Conservation (phyloP, 768 basidiomycete genomes). For the Fibroporia radiculosa region DNA sequence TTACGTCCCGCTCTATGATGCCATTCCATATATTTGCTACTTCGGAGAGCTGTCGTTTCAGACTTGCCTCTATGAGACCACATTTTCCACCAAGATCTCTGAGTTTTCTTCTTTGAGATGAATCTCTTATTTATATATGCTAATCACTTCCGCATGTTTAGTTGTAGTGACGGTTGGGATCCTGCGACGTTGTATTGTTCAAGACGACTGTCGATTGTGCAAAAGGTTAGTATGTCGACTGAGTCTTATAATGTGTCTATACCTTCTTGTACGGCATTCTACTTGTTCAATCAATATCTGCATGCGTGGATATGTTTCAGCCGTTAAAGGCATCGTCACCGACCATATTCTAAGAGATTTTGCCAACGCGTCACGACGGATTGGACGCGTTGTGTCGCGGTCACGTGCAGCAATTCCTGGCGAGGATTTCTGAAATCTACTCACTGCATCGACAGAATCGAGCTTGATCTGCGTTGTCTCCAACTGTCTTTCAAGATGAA, state of each 20-base stretch:
- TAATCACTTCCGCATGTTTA: neutral
- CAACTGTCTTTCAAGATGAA: slow-evolving; percentile 9
- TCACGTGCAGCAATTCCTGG: slow-evolving; percentile 1
- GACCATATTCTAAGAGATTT: too few species aligned
- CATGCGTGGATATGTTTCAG: too few species aligned
- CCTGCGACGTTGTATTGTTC: neutral
- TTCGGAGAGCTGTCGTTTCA: slow-evolving; percentile 70
- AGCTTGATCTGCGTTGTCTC: neutral
- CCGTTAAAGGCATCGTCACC: too few species aligned
- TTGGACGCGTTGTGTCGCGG: neutral
- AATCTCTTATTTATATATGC: slow-evolving; percentile 6
- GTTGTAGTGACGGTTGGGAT: too few species aligned
- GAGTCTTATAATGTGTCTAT: too few species aligned
- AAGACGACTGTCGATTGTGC: neutral
- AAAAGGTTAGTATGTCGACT: too few species aligned
- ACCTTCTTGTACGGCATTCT: too few species aligned
- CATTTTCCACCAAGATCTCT: slow-evolving; percentile 78
- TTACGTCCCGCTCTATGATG: slow-evolving; percentile 27
- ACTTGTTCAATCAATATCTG: too few species aligned
- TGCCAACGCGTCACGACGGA: neutral
- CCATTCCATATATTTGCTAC: slow-evolving; percentile 71
- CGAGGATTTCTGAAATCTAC: neutral
- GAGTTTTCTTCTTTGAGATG: slow-evolving; percentile 27
- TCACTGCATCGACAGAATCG: neutral
- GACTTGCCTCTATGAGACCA: slow-evolving; percentile 75